These are phyloP conservation scores for Pyrenophora tritici-repentis DNA, from an alignment of 2,329 filamentous ascomycete species.

Conservation along the genomic window DNA sequence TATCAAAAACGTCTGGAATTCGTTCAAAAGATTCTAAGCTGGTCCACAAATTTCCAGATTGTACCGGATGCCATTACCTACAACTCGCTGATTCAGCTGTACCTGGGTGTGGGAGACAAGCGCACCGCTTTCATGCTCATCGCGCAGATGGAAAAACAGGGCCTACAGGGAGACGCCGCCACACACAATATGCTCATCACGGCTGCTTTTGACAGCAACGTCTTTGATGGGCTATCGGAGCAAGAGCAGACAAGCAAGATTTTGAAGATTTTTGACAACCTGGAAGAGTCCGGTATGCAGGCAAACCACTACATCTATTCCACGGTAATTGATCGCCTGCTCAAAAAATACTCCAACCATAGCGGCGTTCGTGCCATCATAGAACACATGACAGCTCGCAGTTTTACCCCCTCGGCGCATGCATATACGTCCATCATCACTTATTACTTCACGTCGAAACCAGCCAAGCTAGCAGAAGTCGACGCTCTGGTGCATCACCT, in stretches of 20 bases:
- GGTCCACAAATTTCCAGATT: slow-evolving; percentile 53
- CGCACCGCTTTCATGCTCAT: slow-evolving; percentile 61
- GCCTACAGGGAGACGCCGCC: slow-evolving; percentile 64
- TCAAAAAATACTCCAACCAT: slow-evolving; percentile 55
- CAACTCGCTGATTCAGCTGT: slow-evolving; percentile 70
- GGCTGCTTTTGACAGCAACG: slow-evolving; percentile 57
- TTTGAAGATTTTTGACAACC: slow-evolving; percentile 57
- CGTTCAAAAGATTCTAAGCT: slow-evolving; percentile 47
- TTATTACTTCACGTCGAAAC: slow-evolving; percentile 64
- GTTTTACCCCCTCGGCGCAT: slow-evolving; percentile 62
- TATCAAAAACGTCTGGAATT: slow-evolving; percentile 50
- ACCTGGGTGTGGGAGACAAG: slow-evolving; percentile 57
- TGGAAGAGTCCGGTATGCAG: slow-evolving; percentile 62
- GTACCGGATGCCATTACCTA: slow-evolving; percentile 58
- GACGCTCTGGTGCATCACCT: slow-evolving; percentile 61
- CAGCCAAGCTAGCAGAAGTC: slow-evolving; percentile 65
- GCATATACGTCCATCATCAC: slow-evolving; percentile 77
- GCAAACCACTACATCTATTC: slow-evolving; percentile 69
- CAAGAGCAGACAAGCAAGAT: slow-evolving; percentile 60
- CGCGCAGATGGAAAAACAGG: slow-evolving; percentile 61
- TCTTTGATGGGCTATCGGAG: slow-evolving; percentile 48
- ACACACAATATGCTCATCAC: slow-evolving; percentile 78
- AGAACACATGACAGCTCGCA: slow-evolving; percentile 62
- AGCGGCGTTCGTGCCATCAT: slow-evolving; percentile 65
- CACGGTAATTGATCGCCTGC: slow-evolving; percentile 70